Base-by-base conservation (phyloP, 805 yeast species). In the Candida quercuum region DNA sequence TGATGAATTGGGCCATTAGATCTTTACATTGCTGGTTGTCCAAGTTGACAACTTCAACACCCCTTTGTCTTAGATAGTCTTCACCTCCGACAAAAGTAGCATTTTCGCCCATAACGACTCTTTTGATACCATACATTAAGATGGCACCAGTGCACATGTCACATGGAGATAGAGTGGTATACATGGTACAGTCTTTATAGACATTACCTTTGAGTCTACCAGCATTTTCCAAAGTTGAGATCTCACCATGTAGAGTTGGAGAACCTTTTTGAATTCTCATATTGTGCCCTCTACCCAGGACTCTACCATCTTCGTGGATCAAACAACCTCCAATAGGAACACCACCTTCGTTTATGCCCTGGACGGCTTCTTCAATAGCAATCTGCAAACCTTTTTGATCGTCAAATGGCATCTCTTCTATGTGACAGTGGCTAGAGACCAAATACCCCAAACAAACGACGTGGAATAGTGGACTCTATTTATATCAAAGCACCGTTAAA, bases 131-230 rank as follows among this genome's bases (percentile, higher is more conserved):
- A 63, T 88, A 91, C 71, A 91, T 68, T 36, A 91, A 54, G 46
- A 91, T 84, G 6, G 97, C 95, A 16, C 98, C 98, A 5, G 93
- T 76, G 59, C 98, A 91, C 97, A 91, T 91, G 48, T 80, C 73
- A 59, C 98, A 91, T 3, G 98, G 97, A 7, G 95, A 85, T 47
- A 91, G 66, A 0, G 96, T 85, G 22, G 97, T 88, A 64, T 88
- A 91, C 54, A 52, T 50, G n/a, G 98, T 93, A 49, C 96, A 83
- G 45, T 80, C 72, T 53, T 82, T 84, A 66, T 91, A 91, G 14
- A 74, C 76, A 17, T 71, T 69, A 5, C 89, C 97, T 17, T 81
- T 79, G 40, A 93, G 67, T 53, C 98, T 74, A 7, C 98, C 98
- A 16, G 96, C 94, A 45, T 85, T 80, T 54, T 88, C 96, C 41